Percentiles rank a stretch among this genome's conserved stretches.
These are phyloP conservation scores for Murraya koenigii DNA, from an alignment of 345 rosid genomes.

Conservation along the genomic window DNA sequence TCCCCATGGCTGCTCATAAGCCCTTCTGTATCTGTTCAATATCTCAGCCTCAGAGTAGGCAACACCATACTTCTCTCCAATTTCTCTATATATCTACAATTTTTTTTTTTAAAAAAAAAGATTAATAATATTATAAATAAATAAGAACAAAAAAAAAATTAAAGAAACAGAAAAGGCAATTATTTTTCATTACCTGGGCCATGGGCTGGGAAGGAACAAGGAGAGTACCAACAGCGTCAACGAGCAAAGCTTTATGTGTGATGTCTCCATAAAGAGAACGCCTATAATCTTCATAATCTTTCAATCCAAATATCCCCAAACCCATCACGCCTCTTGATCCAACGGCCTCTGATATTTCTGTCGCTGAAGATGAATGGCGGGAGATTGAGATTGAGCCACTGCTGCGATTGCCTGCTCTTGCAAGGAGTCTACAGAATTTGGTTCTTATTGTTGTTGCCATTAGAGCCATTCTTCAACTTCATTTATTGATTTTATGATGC, in stretches of 20 bases:
- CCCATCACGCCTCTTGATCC: constrained; percentile 39
- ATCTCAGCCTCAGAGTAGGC: constrained; percentile 85
- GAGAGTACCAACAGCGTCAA: constrained; percentile 95
- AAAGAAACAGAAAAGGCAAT: neutral
- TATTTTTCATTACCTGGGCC: constrained; percentile 59
- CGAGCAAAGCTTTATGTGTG: constrained; percentile 84
- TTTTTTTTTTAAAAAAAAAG: neutral
- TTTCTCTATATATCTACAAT: constrained; percentile 75
- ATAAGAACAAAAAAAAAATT: too few relatives aligned
- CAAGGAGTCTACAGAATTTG: neutral
- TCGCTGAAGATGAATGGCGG: constrained; percentile 28
- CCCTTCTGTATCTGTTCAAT: constrained; percentile 73
- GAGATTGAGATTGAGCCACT: constrained; percentile 18
- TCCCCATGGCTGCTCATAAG: constrained; percentile 97
- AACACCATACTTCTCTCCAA: constrained; percentile 95
- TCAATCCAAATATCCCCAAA: constrained; percentile 42
- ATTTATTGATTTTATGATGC: neutral
- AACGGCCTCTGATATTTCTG: constrained; percentile 24
- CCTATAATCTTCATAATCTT: constrained; percentile 82
- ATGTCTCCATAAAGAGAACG: constrained; percentile 77
- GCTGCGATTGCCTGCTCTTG: neutral
- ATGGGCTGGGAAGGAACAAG: constrained; percentile 94
- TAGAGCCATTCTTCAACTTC: constrained; percentile 1
- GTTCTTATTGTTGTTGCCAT: constrained; percentile 3
- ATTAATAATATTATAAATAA: too few relatives aligned